A percentile compares a stretch with the other conserved stretches of the same genome.
These are phyloP conservation scores for Backusella tarrabulga DNA, from an alignment of 192 early-diverging fungal species.

Conservation along the genomic window DNA sequence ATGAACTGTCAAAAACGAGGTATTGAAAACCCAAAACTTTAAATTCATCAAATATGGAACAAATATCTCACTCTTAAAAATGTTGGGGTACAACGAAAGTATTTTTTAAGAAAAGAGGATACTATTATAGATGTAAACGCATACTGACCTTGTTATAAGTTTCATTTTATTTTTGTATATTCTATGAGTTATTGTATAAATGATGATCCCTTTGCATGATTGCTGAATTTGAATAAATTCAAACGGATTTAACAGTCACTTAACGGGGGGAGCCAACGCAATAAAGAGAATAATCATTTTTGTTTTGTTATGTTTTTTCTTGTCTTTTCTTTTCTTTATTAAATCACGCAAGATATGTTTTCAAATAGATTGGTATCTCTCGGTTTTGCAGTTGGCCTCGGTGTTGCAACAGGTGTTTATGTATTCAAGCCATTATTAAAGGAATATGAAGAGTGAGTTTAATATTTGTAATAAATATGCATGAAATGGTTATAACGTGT, in stretches of 20 bases:
- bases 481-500: neutral
- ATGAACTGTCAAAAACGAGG: no score
- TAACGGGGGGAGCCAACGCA: neutral
- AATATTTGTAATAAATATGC: neutral
- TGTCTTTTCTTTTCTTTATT: neutral
- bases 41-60: no score
- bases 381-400: conserved; percentile 20
- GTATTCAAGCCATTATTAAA: conserved; percentile 33
- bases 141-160: no score
- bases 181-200: no score
- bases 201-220: no score
- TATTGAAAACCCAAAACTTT: no score
- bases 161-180: no score
- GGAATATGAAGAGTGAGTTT: conserved; percentile 37
- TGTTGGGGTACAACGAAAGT: no score
- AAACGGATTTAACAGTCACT: neutral
- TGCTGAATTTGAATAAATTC: no score
- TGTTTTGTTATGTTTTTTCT: conserved; percentile 4
- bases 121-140: no score
- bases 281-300: neutral
- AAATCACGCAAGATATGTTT: neutral
- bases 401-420: conserved; percentile 35
- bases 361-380: conserved; percentile 15
- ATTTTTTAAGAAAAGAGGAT: no score
- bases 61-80: no score